Evolutionary conservation across 306 rosid species (phyloP).

Genomic region (Trifolium dubium): DNA sequence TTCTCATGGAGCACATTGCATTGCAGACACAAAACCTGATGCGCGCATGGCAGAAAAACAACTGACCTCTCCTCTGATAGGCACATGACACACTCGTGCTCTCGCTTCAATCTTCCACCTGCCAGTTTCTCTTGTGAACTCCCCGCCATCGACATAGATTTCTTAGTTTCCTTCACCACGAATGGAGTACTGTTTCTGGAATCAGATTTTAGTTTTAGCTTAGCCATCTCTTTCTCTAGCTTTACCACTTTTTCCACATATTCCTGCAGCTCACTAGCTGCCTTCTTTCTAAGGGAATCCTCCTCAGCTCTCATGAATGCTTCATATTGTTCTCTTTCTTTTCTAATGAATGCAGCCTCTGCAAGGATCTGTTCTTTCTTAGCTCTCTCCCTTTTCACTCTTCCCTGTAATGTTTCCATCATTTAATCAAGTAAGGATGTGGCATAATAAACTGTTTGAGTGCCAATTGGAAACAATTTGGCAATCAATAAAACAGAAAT

Average conservation of each 20-base stretch:
- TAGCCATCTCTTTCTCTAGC: constrained; percentile 54
- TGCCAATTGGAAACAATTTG: constrained; percentile 35
- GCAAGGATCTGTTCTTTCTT: constrained; percentile 54
- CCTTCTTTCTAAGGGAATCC: constrained; percentile 53
- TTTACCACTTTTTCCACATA: constrained; percentile 51
- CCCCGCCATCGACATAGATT: constrained; percentile 16
- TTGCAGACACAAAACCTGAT: constrained; percentile 63
- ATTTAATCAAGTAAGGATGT: constrained; percentile 15
- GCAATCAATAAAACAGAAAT: constrained; percentile 18
- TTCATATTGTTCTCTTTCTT: constrained; percentile 54
- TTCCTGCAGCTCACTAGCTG: constrained; percentile 49
- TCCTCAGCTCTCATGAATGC: constrained; percentile 49
- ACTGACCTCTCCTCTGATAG: constrained; percentile 68
- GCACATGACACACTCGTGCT: constrained; percentile 78
- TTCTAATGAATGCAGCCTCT: constrained; percentile 53
- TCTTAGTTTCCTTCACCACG: constrained; percentile 37
- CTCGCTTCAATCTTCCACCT: constrained; percentile 51
- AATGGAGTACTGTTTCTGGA: constrained; percentile 36
- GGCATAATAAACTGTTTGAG: constrained; percentile 12
- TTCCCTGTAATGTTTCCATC: constrained; percentile 51
- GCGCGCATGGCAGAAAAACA: constrained; percentile 72
- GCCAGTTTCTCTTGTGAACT: constrained; percentile 29
- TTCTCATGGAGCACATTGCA: constrained; percentile 75
- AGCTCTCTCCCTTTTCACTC: constrained; percentile 51
- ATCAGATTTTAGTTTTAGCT: constrained; percentile 43